These are phyloP conservation scores for Silene conica DNA, from an alignment of 148 eudicot species.

Conservation along the genomic window DNA sequence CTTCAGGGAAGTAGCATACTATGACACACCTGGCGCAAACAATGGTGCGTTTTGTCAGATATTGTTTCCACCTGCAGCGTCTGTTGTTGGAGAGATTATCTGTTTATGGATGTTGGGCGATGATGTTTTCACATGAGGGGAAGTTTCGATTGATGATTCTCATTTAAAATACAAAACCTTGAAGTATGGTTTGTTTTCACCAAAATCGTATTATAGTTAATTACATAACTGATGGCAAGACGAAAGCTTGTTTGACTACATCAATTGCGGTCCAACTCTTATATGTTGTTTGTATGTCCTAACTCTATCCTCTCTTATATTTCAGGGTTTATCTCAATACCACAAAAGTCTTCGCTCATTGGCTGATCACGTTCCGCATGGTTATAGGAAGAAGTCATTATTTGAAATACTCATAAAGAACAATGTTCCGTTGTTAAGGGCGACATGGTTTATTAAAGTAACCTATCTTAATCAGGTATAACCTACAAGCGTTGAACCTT, in stretches of 20 bases:
- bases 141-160: background rate
- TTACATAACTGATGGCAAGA: background rate
- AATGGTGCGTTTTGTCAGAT: background rate
- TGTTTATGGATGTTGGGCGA: background rate
- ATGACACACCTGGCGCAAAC: background rate
- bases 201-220: background rate
- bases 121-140: background rate
- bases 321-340: slow-evolving; percentile 90
- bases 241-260: background rate
- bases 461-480: slow-evolving; percentile 94
- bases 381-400: slow-evolving; percentile 64
- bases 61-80: background rate
- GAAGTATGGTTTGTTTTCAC: background rate
- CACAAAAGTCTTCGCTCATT: slow-evolving; percentile 82
- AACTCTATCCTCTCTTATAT: slow-evolving; percentile 6
- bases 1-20: background rate
- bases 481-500: background rate
- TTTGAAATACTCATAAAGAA: slow-evolving; percentile 87
- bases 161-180: background rate
- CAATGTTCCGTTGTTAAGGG: slow-evolving; percentile 86
- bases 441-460: slow-evolving; percentile 97
- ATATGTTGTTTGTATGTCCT: background rate
- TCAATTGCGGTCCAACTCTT: background rate
- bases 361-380: slow-evolving; percentile 93
- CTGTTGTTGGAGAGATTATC: background rate